phyloP scores from a whole-genome alignment of 768 basidiomycete species.

The Leccinellum rugosiceps region DNA sequence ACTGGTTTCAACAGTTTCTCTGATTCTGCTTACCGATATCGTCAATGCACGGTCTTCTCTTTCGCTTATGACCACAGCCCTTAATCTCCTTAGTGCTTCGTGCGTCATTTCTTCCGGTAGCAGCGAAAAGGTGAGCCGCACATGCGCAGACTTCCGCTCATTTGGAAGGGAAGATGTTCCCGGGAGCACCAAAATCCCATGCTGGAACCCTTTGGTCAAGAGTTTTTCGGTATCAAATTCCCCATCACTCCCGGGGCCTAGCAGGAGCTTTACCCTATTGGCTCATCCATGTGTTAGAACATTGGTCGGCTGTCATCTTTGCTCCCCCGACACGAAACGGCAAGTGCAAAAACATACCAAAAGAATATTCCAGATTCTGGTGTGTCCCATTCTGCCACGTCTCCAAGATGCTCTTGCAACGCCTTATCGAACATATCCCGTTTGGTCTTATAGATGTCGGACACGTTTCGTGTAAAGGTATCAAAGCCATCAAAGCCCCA shows the following conservation, averaged over 20 bases:
- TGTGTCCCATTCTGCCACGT: conserved; percentile 61
- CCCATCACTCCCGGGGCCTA: conserved; percentile 29
- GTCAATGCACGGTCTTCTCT: not conserved
- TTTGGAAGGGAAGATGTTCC: conserved; percentile 72
- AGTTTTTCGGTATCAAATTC: conserved; percentile 65
- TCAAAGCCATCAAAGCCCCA: conserved; percentile 76
- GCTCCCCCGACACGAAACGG: not conserved
- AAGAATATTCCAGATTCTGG: conserved; percentile 35
- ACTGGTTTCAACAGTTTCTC: not conserved
- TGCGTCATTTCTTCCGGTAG: conserved; percentile 60
- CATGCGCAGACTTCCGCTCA: conserved; percentile 59
- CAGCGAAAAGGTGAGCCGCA: conserved; percentile 69
- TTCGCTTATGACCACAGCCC: conserved; percentile 29
- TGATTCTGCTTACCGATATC: not conserved
- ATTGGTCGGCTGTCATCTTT: not conserved
- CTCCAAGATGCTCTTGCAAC: conserved; percentile 65
- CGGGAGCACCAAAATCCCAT: conserved; percentile 78
- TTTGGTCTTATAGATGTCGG: conserved; percentile 61
- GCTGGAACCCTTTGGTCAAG: conserved; percentile 62
- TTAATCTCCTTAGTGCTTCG: conserved; percentile 59
- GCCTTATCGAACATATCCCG: conserved; percentile 69
- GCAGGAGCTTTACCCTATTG: conserved; percentile 59
- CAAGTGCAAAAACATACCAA: not conserved
- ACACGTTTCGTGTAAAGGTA: conserved; percentile 56
- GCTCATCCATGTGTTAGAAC: not conserved